phyloP scores from a whole-genome alignment of 495 filamentous ascomycete genomes.

The Neurospora sp. region DNA sequence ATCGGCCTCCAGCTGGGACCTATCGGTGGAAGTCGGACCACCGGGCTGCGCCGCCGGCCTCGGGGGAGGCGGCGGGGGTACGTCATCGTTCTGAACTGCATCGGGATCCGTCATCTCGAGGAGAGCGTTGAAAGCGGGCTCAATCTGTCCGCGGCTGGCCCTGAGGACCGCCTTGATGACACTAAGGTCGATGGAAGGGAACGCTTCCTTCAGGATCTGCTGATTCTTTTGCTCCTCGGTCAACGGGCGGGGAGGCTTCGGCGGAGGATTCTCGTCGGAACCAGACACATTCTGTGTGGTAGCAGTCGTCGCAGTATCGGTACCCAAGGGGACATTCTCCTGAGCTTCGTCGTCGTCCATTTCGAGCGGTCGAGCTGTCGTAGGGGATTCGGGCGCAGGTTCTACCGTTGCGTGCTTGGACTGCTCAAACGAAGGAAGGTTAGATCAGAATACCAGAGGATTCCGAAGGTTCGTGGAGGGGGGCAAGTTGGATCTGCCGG shows the following conservation, averaged over 20 bases:
- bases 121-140: conserved; percentile 93
- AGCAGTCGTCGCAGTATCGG: conserved; percentile 30
- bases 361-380: conserved; percentile 70
- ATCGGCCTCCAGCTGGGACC: conserved; percentile 78
- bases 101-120: conserved; percentile 92
- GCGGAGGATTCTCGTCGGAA: conserved; percentile 49
- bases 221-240: conserved; percentile 74
- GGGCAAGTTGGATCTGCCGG: background rate
- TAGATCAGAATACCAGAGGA: conserved; percentile 3
- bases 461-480: background rate
- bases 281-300: conserved; percentile 24
- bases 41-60: conserved; percentile 40
- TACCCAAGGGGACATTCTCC: conserved; percentile 43
- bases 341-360: conserved; percentile 78
- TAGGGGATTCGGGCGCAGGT: conserved; percentile 61
- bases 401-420: conserved; percentile 23
- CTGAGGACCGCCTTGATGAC: conserved; percentile 83
- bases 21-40: conserved; percentile 45
- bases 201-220: conserved; percentile 85
- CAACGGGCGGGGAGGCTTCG: conserved; percentile 82
- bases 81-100: conserved; percentile 53
- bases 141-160: conserved; percentile 79
- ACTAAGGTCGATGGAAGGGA: conserved; percentile 68
- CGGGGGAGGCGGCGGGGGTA: conserved; percentile 58
- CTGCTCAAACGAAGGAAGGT: conserved; percentile 10